phyloP scores from a whole-genome alignment of 1,284 basidiomycete species.

The Pseudozyma tsukubaensis region DNA sequence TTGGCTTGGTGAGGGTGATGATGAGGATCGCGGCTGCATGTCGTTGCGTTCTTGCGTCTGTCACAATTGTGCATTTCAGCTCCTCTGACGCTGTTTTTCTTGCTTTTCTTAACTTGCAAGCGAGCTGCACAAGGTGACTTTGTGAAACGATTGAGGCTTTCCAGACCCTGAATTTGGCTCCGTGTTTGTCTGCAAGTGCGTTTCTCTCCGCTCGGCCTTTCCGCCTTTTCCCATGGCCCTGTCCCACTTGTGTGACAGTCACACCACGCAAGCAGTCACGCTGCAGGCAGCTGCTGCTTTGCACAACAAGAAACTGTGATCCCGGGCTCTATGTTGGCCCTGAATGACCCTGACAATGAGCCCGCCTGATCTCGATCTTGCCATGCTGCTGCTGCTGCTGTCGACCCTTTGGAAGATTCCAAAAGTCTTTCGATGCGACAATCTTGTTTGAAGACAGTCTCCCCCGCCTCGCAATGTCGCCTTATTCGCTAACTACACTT shows the following conservation, averaged over 20 bases:
- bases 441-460: conserved; percentile 20
- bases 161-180: no score
- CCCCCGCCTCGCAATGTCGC: neutral
- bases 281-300: conserved; percentile 6
- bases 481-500: neutral
- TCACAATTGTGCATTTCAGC: conserved; percentile 5
- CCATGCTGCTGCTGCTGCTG: neutral
- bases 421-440: conserved; percentile 16
- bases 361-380: no score
- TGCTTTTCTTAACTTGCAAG: no score
- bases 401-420: conserved; percentile 16
- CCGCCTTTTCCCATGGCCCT: no score
- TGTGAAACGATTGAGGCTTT: conserved; percentile 8
- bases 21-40: neutral
- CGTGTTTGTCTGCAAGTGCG: no score
- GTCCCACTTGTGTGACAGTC: no score
- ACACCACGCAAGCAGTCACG: no score
- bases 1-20: no score
- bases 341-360: no score
- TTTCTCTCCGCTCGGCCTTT: neutral
- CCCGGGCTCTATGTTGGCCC: no score
- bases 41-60: conserved; percentile 20
- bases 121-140: conserved; percentile 15
- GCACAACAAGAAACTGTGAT: neutral
- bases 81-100: conserved; percentile 4